These are phyloP conservation scores for Yamagishiella unicocca DNA, from an alignment of 139 green algal species.

Conservation along the genomic window DNA sequence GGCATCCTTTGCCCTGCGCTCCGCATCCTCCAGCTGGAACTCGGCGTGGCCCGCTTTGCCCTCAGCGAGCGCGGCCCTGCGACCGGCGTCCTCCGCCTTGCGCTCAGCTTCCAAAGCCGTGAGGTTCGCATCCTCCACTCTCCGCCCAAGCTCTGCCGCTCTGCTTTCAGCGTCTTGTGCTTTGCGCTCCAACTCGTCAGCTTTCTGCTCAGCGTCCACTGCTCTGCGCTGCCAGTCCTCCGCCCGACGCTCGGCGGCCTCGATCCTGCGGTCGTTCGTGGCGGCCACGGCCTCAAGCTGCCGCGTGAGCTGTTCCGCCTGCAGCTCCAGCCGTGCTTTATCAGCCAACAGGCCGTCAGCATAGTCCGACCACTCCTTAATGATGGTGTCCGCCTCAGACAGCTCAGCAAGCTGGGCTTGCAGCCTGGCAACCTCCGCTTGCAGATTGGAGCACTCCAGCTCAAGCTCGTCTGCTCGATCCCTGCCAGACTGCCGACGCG, in stretches of 20 bases:
- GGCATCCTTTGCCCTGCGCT: neutral
- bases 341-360: slow-evolving; percentile 38
- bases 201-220: neutral
- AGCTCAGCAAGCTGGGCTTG: slow-evolving; percentile 47
- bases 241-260: neutral
- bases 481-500: neutral
- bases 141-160: neutral
- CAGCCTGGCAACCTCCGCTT: slow-evolving; percentile 12
- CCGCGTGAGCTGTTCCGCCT: slow-evolving; percentile 18
- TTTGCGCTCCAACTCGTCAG: neutral
- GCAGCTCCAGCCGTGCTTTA: slow-evolving; percentile 31
- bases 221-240: neutral
- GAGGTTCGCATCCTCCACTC: neutral
- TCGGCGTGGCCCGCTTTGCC: neutral
- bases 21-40: neutral
- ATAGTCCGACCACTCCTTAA: slow-evolving; percentile 53
- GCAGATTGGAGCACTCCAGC: neutral
- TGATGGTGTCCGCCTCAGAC: slow-evolving; percentile 46
- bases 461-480: neutral
- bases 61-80: too few relatives aligned
- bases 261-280: neutral
- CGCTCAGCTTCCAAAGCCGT: neutral
- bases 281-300: neutral
- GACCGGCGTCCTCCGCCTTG: neutral
- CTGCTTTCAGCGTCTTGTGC: neutral